Conservation (phyloP, 176 grass and related monocot genomes). For the Musa troglodytarum region DNA sequence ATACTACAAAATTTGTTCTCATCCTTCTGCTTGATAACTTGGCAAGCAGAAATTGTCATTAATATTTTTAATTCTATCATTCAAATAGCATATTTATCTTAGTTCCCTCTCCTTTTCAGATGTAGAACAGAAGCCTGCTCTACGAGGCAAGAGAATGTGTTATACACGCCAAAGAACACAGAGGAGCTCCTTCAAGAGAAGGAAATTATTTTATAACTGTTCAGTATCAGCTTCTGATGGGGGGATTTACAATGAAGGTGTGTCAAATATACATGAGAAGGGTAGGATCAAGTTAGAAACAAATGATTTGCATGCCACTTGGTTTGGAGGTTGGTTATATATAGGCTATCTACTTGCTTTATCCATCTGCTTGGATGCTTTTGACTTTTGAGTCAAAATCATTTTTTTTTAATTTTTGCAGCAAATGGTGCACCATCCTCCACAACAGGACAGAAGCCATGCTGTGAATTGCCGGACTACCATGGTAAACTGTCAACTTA, state of each 20-base stretch:
- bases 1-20: slow-evolving; percentile 21
- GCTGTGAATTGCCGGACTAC: slow-evolving; percentile 38
- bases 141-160: slow-evolving; percentile 57
- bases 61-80: background rate
- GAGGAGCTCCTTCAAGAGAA: slow-evolving; percentile 78
- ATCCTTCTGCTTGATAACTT: background rate
- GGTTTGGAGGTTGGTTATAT: slow-evolving; percentile 37
- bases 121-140: slow-evolving; percentile 58
- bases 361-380: background rate
- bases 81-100: background rate
- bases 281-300: slow-evolving; percentile 27
- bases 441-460: slow-evolving; percentile 32
- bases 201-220: slow-evolving; percentile 55
- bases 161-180: slow-evolving; percentile 84
- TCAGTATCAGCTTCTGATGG: slow-evolving; percentile 32
- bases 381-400: background rate
- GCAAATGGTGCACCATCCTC: slow-evolving; percentile 41
- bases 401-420: slow-evolving; percentile 24
- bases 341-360: no score
- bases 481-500: slow-evolving; percentile 25
- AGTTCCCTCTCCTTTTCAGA: slow-evolving; percentile 36
- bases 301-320: slow-evolving; percentile 27
- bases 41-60: background rate
- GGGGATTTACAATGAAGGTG: slow-evolving; percentile 8
- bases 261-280: slow-evolving; percentile 25